Evolutionary conservation across 257 asterid species (phyloP), one percentile per base, ranked within the genome.

Genomic region (Solanum habrochaites): DNA sequence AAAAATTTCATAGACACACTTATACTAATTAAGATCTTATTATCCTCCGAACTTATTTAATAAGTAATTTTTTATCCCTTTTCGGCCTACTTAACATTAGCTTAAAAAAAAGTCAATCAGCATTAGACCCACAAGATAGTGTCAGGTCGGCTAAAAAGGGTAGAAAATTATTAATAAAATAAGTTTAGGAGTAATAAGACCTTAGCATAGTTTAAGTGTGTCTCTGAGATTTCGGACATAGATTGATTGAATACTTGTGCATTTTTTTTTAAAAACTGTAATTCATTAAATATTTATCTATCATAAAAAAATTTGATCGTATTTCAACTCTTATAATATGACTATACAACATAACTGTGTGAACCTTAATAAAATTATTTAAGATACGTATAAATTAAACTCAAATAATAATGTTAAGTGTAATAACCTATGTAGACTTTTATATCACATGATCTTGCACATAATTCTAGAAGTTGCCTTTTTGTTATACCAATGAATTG

Each of bases 1-100:
- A 0, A 32, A 32, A 32, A 4, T 32, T 0, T 32, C 0, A 32
- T 32, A 32, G 5, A 32, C 35, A 31, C 0, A 32, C 5, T 32
- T 32, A 32, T 32, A 32, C 3, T 32, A 32, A 32, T 1, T 32
- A 32, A 32, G 0, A 5, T 32, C 5, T 1, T 32, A 32, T 4
- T 32, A 32, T n/a, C 35, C 5, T 1, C 0, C 35, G 5, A 32
- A 32, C 1, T 32, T 32, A 32, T 32, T 32, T 32, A 4, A 32
- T 32, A 32, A 32, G 5, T 32, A 32, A 32, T 32, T 32, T 32
- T 32, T 0, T 32, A 32, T 0, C 0, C 1, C 5, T 32, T 32
- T 0, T 32, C 5, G 35, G 5, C 0, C 0, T 32, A 32, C 5
- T 1, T 32, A 5, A 0, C 0, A 32, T 5, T 32, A 32, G 35